Evolutionary conservation across 2,329 filamentous ascomycete genomes (phyloP).

Genomic region (Nothomitra cinnamomea): DNA sequence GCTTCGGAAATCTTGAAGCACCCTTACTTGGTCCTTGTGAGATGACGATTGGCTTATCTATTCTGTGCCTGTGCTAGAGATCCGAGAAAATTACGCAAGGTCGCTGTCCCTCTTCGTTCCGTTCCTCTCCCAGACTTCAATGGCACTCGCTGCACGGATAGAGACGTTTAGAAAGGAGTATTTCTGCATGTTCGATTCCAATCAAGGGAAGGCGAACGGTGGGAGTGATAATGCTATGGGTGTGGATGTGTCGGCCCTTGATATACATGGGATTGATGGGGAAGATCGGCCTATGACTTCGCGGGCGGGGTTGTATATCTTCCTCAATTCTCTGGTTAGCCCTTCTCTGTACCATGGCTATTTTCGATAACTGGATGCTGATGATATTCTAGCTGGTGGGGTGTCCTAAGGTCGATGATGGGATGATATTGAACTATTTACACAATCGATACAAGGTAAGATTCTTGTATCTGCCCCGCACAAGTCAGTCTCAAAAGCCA

Average conservation of each 20-base stretch:
- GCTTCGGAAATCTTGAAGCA: not conserved
- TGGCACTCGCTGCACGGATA: slow-evolving; percentile 3
- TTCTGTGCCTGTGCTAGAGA: not conserved
- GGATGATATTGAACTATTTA: slow-evolving; percentile 59
- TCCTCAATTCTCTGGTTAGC: slow-evolving; percentile 9
- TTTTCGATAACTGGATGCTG: slow-evolving; percentile 14
- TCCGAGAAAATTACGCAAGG: slow-evolving; percentile 3
- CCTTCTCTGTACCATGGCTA: not conserved
- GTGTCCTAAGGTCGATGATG: slow-evolving; percentile 69
- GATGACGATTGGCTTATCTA: not conserved
- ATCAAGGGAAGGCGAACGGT: not conserved
- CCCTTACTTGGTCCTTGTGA: not conserved
- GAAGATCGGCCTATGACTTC: slow-evolving; percentile 12
- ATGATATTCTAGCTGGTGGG: slow-evolving; percentile 49
- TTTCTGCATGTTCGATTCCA: not conserved
- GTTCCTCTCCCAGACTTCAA: slow-evolving; percentile 5
- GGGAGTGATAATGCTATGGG: not conserved
- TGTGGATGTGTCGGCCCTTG: slow-evolving; percentile 1
- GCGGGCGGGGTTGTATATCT: slow-evolving; percentile 10
- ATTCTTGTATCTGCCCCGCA: slow-evolving; percentile 5
- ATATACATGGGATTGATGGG: slow-evolving; percentile 7
- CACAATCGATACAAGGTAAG: slow-evolving; percentile 67
- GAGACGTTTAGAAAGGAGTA: slow-evolving; percentile 5
- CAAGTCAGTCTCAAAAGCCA: not conserved
- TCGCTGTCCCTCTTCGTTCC: slow-evolving; percentile 5